Evolutionary conservation across 805 yeast species (phyloP).

Genomic region (Saccharomycopsis amapae): DNA sequence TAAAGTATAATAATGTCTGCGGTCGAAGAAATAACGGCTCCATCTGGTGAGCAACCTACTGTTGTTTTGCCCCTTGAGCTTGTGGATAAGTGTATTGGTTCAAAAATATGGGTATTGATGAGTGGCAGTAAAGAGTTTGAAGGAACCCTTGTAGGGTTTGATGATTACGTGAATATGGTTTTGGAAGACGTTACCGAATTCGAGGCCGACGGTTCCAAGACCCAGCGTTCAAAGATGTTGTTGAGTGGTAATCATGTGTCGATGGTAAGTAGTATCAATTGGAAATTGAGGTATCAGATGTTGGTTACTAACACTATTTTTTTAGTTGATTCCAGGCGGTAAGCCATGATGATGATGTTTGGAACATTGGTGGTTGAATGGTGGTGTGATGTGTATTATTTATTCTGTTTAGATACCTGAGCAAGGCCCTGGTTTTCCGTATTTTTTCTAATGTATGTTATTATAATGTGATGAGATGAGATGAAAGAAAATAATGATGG

Average conservation of each 20-base stretch:
- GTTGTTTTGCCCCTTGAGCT: constrained; percentile 67
- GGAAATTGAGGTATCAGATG: neutral
- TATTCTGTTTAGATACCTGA: too few relatives aligned
- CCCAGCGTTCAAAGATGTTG: constrained; percentile 51
- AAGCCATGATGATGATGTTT: too few relatives aligned
- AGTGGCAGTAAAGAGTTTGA: constrained; percentile 62
- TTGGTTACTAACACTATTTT: constrained; percentile 3
- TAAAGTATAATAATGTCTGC: too few relatives aligned
- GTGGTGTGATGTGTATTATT: too few relatives aligned
- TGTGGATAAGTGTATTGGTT: constrained; percentile 81
- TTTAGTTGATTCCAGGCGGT: constrained; percentile 17
- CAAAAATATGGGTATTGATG: constrained; percentile 64
- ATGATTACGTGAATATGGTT: constrained; percentile 90
- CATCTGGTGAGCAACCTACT: too few relatives aligned
- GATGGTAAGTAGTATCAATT: constrained; percentile 40
- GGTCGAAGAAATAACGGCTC: too few relatives aligned
- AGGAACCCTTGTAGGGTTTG: constrained; percentile 90
- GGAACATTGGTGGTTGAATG: too few relatives aligned
- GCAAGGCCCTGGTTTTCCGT: too few relatives aligned
- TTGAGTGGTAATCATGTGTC: constrained; percentile 68
- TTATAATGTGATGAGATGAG: too few relatives aligned
- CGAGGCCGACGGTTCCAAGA: constrained; percentile 38
- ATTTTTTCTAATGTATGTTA: too few relatives aligned
- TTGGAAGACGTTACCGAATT: constrained; percentile 71
- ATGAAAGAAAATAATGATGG: too few relatives aligned